Evolutionary conservation across 768 basidiomycete genomes (phyloP).

Genomic region (Trametes meyenii): DNA sequence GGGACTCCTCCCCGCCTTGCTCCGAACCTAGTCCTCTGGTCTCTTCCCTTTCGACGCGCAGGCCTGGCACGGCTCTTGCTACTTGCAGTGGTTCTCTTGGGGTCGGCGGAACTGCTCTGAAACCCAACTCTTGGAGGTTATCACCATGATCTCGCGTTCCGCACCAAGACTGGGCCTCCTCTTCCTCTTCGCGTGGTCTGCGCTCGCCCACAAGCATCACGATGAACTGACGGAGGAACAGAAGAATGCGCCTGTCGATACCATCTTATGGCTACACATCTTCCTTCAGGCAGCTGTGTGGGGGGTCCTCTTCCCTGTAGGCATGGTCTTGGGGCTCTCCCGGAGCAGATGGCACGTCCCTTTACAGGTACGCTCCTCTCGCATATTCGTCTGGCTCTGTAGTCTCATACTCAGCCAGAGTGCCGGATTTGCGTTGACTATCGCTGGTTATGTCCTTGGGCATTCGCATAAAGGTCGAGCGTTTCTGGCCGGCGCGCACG

Average conservation of each 20-base stretch:
- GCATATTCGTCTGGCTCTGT: too few species aligned
- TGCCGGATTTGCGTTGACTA: constrained; percentile 67
- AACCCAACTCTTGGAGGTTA: too few species aligned
- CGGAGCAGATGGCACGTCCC: constrained; percentile 92
- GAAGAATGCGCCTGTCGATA: constrained; percentile 67
- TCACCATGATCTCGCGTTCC: neutral
- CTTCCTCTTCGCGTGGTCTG: constrained; percentile 26
- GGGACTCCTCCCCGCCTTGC: too few species aligned
- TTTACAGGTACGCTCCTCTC: constrained; percentile 58
- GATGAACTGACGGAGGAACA: constrained; percentile 67
- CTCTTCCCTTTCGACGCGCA: too few species aligned
- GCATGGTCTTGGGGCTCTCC: constrained; percentile 76
- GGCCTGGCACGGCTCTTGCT: too few species aligned
- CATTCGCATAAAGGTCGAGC: constrained; percentile 83
- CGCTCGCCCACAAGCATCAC: constrained; percentile 63
- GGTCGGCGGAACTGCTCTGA: too few species aligned
- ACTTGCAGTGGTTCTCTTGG: too few species aligned
- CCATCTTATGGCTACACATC: constrained; percentile 84
- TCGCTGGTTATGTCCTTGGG: constrained; percentile 78
- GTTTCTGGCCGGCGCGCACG: constrained; percentile 78
- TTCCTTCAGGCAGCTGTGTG: constrained; percentile 75
- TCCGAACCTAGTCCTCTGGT: too few species aligned
- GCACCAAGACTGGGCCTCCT: neutral
- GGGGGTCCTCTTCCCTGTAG: constrained; percentile 86
- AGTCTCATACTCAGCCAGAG: constrained; percentile 42